These are phyloP conservation scores for Ustilago bromivora DNA, from an alignment of 1,284 basidiomycete genomes.

Conservation along the genomic window DNA sequence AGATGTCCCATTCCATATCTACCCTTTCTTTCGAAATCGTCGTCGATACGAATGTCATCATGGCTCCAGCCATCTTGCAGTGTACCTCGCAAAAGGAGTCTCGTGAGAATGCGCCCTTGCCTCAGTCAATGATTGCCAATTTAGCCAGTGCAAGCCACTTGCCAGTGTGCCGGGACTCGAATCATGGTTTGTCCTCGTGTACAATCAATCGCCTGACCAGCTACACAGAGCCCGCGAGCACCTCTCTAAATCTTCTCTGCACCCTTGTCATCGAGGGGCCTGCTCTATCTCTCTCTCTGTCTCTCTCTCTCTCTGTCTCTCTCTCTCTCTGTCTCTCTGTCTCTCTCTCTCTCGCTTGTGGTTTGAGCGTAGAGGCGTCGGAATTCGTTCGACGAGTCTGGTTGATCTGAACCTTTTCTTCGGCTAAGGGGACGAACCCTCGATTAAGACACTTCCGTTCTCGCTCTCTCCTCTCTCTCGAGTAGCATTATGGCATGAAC, in stretches of 20 bases:
- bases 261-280: conserved; percentile 9
- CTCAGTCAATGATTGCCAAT: not conserved
- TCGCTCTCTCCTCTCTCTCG: not conserved
- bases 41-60: not conserved
- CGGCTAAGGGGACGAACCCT: not conserved
- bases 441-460: conserved; percentile 10
- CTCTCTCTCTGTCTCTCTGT: not conserved
- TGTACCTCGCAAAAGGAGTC: not conserved
- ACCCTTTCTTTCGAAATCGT: not conserved
- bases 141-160: not conserved
- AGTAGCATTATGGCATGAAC: conserved; percentile 1
- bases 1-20: conserved; percentile 22
- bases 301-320: not conserved
- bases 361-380: conserved; percentile 1
- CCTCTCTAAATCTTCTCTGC: not conserved
- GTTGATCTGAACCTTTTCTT: not conserved
- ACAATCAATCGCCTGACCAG: not conserved
- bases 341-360: not conserved
- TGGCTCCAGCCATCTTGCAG: not conserved
- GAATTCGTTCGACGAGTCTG: conserved; percentile 7
- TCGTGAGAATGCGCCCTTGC: not conserved
- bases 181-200: not conserved
- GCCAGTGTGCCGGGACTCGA: not conserved
- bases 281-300: not conserved
- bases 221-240: not conserved